Evolutionary conservation across 768 basidiomycete species (phyloP), one percentile per base, ranked within the genome.

Genomic region (Mycena venus): DNA sequence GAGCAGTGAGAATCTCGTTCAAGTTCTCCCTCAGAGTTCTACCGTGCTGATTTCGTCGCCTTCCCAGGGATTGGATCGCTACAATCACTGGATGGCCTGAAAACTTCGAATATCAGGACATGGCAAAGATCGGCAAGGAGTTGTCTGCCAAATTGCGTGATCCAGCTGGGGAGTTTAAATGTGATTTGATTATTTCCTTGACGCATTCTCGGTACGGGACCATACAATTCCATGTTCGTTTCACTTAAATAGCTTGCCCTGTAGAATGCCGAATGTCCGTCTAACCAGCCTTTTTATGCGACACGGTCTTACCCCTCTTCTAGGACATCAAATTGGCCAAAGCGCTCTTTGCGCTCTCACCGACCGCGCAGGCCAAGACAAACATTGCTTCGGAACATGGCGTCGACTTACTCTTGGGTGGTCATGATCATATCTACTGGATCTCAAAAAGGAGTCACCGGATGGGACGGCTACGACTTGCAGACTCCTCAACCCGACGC

Each of bases 11-110:
- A 79, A n/a, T 55, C 38, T 44, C 17, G 9, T 3, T 93, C 15
- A 44, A 44, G 42, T 19, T 44, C 60, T 61, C n/a, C n/a, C 60
- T 42, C 60, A 61, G 60, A 40, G 60, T 42, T 61, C 60, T 61
- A 61, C 21, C 60, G 38, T 21, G 38, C 60, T 61, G 60, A 61
- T 61, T 42, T 61, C 38, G 60, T 61, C 60, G 36, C 23, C 38
- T 61, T 61, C 38, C 60, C 38, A 61, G 58, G 60, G 60, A 61
- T 61, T 61, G 60, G 60, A 61, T 61, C 38, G 86, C 84, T 42
- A 93, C 92, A 0, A 86, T 94, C 19, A 83, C 91, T 0, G 90
- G 91, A 38, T 94, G 93, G 92, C 93, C 92, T 4, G 68, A 88
- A 23, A 88, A 86, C 71, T 94, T 93, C 82, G 82, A 88, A 78